Conservation (phyloP, 108 stramenopile genomes). For the Nannochloropsis gaditana region DNA sequence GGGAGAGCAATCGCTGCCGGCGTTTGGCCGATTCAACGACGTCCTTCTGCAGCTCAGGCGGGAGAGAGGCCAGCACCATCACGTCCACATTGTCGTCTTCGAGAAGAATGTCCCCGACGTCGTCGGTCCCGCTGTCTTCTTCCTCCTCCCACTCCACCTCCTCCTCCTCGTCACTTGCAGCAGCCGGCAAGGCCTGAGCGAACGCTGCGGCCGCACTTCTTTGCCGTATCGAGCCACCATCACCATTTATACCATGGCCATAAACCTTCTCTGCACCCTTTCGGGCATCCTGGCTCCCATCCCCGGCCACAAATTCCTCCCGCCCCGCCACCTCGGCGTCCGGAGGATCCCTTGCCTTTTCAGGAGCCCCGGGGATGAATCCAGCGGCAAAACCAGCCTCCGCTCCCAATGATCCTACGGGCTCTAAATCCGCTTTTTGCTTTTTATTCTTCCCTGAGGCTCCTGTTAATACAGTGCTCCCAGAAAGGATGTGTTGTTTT, state of each 20-base stretch:
- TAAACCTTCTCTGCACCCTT: neutral
- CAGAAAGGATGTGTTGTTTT: constrained; percentile 39
- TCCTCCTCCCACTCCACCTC: constrained; percentile 54
- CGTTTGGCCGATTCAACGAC: constrained; percentile 66
- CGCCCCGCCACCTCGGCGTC: neutral
- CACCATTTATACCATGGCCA: neutral
- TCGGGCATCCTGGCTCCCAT: neutral
- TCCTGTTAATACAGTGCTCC: no score
- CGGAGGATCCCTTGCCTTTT: neutral
- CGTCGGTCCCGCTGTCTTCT: constrained; percentile 40
- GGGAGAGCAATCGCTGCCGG: constrained; percentile 68
- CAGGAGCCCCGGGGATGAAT: constrained; percentile 24
- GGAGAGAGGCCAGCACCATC: constrained; percentile 65
- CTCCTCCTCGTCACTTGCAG: constrained; percentile 56
- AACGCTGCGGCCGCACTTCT: constrained; percentile 39
- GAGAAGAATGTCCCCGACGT: constrained; percentile 21
- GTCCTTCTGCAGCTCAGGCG: constrained; percentile 64
- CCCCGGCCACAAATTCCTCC: neutral
- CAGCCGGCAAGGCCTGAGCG: constrained; percentile 58
- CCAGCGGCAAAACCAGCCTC: constrained; percentile 27
- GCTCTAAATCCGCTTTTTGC: neutral
- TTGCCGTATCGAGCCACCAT: constrained; percentile 27
- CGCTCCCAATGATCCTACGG: constrained; percentile 27
- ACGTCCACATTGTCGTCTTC: constrained; percentile 39
- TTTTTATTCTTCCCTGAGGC: neutral